Evolutionary conservation across 1,284 basidiomycete species (phyloP), one percentile per base, ranked within the genome.

Genomic region (Boletellus deceptivus): DNA sequence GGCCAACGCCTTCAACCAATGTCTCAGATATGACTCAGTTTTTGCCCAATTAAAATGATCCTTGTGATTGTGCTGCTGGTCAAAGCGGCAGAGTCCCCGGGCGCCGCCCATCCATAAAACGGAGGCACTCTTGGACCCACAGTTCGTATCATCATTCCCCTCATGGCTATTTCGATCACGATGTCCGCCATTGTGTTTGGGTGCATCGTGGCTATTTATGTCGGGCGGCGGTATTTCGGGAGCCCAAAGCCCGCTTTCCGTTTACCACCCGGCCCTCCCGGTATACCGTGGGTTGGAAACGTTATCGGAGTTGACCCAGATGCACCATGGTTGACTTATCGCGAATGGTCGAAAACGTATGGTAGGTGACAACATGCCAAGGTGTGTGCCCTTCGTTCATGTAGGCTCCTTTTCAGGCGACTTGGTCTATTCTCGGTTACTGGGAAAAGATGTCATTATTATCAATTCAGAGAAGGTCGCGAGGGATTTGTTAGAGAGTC

Each of bases 391-490:
- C 17, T 33, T 13, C 8, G 8, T 5, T 43, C 17, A 24, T 24
- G 20, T 13, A 29, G 18, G 39, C 22, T 18, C 4, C n/a, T 31
- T 17, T 16, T 3, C 18, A 62, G 68, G 70, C 20, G 55, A 63
- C 27, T 50, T 71, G 6, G 44, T 70, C 1, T 59, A 68, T 51
- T 45, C 64, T 3, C 58, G 56, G 10, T 45, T 64, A 0, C 57
- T 64, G 16, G 52, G 59, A 6, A 51, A 64, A 43, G 64, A 75
- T 29, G 61, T 74, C 24, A 55, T 79, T 29, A 54, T 78, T 11
- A 50, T 75, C 11, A 73, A 52, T 16, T 53, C 49, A 11, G 49
- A 52, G 6, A 43, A 29, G 36, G 14, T 52, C 10, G 49, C 49
- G n/a, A 52, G 43, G 40, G 52, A 46, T 25, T 9, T 53, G 18